Percentiles rank a stretch among this genome's conserved stretches.
Evolutionary conservation across 768 basidiomycete genomes (phyloP).

Genomic region (Russula sp.): DNA sequence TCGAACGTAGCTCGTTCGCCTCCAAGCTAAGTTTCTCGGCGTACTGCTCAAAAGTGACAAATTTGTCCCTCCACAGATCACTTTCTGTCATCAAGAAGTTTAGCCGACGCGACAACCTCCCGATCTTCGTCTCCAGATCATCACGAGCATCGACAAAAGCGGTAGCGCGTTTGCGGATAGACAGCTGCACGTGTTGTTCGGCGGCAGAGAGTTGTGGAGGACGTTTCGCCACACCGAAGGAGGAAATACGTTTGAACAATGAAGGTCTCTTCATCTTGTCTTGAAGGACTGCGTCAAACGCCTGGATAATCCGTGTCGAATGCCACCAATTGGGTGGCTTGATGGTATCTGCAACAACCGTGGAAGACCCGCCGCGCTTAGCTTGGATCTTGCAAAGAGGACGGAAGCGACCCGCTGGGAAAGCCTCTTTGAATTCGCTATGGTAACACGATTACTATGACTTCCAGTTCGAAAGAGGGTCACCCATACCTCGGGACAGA

Average conservation of each 20-base stretch:
- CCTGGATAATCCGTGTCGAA: conserved; percentile 82
- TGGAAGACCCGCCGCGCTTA: conserved; percentile 68
- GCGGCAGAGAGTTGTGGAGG: conserved; percentile 58
- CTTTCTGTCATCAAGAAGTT: conserved; percentile 91
- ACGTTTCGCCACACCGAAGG: conserved; percentile 62
- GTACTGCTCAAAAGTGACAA: conserved; percentile 89
- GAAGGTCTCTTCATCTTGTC: conserved; percentile 92
- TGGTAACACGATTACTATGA: neutral
- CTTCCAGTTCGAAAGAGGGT: neutral
- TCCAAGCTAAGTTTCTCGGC: conserved; percentile 86
- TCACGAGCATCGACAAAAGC: conserved; percentile 92
- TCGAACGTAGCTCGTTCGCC: conserved; percentile 73
- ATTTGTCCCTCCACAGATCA: conserved; percentile 88
- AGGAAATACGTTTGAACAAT: conserved; percentile 75
- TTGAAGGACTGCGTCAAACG: conserved; percentile 80
- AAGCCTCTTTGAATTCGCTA: conserved; percentile 92
- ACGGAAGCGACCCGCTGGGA: conserved; percentile 86
- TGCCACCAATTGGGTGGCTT: conserved; percentile 94
- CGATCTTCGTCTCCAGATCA: conserved; percentile 91
- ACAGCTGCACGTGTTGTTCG: conserved; percentile 79
- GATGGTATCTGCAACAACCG: conserved; percentile 83
- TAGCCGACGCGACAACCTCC: conserved; percentile 72
- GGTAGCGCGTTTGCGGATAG: conserved; percentile 89
- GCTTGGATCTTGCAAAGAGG: conserved; percentile 88
- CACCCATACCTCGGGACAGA: conserved; percentile 56